phyloP scores from a whole-genome alignment of 495 filamentous ascomycete genomes.

The Rostrohypoxylon terebratum region DNA sequence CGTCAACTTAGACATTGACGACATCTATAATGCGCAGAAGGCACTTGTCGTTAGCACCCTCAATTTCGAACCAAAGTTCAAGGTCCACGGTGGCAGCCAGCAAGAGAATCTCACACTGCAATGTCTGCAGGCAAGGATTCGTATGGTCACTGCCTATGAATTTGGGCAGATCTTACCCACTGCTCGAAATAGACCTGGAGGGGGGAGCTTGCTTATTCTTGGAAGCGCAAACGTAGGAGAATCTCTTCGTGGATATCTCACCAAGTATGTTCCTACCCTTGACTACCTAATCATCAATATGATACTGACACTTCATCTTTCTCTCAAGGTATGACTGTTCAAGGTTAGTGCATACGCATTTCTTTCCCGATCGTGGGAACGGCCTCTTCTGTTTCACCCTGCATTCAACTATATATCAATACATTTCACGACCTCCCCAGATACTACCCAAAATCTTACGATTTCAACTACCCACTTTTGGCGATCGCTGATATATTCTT shows the following conservation, averaged over 20 bases:
- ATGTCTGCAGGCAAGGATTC: conserved; percentile 75
- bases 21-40: conserved; percentile 59
- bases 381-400: neutral
- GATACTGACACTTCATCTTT: conserved; percentile 1
- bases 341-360: conserved; percentile 4
- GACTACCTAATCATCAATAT: neutral
- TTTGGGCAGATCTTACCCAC: conserved; percentile 76
- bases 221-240: conserved; percentile 67
- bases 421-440: neutral
- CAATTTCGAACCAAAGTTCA: conserved; percentile 68
- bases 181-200: conserved; percentile 67
- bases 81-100: conserved; percentile 70
- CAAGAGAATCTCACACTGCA: conserved; percentile 77
- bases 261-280: conserved; percentile 42
- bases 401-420: neutral
- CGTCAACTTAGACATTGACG: conserved; percentile 75
- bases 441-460: too few relatives aligned
- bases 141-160: conserved; percentile 86
- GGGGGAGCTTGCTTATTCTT: conserved; percentile 55
- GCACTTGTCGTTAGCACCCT: conserved; percentile 49
- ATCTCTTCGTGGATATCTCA: conserved; percentile 70
- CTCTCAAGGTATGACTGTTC: conserved; percentile 36
- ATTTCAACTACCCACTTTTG: neutral
- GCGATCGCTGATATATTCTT: conserved; percentile 9
- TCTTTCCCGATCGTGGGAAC: neutral